Base-by-base conservation (phyloP, 305 asterid genomes). In the Fraxinus sp. region DNA sequence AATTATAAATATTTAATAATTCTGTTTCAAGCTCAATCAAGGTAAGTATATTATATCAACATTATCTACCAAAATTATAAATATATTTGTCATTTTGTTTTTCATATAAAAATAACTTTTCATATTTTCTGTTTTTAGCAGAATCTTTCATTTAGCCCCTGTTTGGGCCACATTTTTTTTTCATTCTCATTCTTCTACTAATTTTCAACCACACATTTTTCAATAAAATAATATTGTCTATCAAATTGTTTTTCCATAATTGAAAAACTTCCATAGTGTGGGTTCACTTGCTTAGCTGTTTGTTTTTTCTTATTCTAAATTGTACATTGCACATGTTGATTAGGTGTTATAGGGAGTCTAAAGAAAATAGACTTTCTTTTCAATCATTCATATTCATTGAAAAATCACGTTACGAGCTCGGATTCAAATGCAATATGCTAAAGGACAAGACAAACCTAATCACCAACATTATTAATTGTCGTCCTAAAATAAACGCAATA, bases 321-420 rank as follows among this genome's bases (percentile, higher is more conserved):
- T 57, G 28, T 59, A 20, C 10, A 7, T 18, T 57, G 68, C 68
- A 57, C 68, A 57, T 57, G 68, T 57, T 57, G 28, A 57, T 57
- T 57, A 57, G 68, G 68, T n/a, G 68, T 57, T 57, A 18, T 57
- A 57, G 73, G 35, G 73, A 66, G 73, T 66, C 73, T 66, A 66
- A 66, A 66, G 35, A 66, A 11, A 24, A 66, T 24, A 64, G 73
- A 26, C 73, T 49, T 62, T 26, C 74, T 66, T 66, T 66, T 26
- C 36, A 66, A 66, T 26, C 37, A 46, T 11, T 46, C 49, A 41
- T 0, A 41, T 41, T 41, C 49, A 41, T 41, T 41, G 49, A 41
- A 41, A 41, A 41, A 41, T 41, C 49, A 41, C 49, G 49, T 41
- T 41, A 41, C 14, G 4, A 41, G 49, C 74, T 9, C 74, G 74